phyloP scores from a whole-genome alignment of 768 basidiomycete genomes.

The Hysterangium stoloniferum region DNA sequence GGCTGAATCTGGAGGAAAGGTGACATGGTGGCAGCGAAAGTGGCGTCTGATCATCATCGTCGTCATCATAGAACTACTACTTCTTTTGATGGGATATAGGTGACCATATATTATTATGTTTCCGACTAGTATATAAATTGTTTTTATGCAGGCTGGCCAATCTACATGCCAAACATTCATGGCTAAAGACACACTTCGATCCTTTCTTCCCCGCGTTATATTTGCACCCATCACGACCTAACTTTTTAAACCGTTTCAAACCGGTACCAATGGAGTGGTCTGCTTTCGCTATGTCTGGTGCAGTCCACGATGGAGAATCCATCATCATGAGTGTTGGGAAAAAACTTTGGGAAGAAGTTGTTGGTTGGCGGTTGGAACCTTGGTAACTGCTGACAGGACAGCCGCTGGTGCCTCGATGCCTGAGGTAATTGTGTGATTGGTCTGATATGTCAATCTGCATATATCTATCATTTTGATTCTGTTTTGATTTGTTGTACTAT shows the following conservation, averaged over 20 bases:
- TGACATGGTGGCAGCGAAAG: constrained; percentile 9
- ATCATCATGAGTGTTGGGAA: not conserved
- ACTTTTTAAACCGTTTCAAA: constrained; percentile 2
- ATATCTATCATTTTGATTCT: not conserved
- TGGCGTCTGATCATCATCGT: not conserved
- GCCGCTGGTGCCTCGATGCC: constrained; percentile 7
- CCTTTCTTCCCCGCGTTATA: constrained; percentile 70
- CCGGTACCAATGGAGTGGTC: constrained; percentile 5
- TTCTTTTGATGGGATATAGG: constrained; percentile 11
- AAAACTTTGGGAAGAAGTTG: constrained; percentile 3
- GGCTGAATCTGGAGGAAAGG: not conserved
- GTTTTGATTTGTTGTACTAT: constrained; percentile 4
- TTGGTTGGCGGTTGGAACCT: constrained; percentile 3
- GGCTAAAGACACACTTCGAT: constrained; percentile 71
- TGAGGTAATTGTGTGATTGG: not conserved
- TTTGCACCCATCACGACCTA: constrained; percentile 23
- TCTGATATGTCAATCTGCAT: constrained; percentile 4
- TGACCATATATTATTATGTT: not conserved
- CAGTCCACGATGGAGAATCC: not conserved
- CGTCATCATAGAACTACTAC: constrained; percentile 5
- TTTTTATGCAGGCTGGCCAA: constrained; percentile 34
- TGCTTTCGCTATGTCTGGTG: not conserved
- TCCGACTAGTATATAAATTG: not conserved
- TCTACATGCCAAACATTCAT: constrained; percentile 44
- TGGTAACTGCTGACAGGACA: constrained; percentile 3